Conservation (phyloP, 495 filamentous ascomycete species). For the Collariella sp. region DNA sequence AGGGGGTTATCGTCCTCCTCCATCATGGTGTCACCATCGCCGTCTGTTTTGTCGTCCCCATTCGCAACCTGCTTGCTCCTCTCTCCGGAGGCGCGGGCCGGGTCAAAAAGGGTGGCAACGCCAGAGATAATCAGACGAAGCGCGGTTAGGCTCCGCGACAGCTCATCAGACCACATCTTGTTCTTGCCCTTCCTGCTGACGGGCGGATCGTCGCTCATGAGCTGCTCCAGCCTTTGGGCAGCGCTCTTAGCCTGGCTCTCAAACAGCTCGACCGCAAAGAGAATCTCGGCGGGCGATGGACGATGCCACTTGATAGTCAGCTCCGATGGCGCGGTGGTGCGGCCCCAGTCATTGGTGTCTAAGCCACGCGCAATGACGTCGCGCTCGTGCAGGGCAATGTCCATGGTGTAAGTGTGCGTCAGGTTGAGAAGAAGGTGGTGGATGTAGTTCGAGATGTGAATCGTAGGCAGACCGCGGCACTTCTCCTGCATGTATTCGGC, state of each 20-base stretch:
- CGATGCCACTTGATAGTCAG: constrained; percentile 88
- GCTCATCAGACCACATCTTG: constrained; percentile 97
- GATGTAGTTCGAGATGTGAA: constrained; percentile 94
- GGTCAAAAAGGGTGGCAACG: constrained; percentile 79
- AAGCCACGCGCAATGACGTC: constrained; percentile 43
- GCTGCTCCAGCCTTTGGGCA: constrained; percentile 50
- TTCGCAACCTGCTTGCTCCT: constrained; percentile 21
- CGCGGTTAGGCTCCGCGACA: constrained; percentile 79
- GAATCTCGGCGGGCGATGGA: constrained; percentile 65
- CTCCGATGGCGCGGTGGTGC: constrained; percentile 55
- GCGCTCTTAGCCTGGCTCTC: constrained; percentile 61
- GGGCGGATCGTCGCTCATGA: constrained; percentile 73
- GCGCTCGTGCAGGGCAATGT: constrained; percentile 77
- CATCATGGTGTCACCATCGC: constrained; percentile 39
- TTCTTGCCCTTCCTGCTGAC: constrained; percentile 89
- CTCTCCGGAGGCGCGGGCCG: constrained; percentile 54
- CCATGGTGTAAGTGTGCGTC: constrained; percentile 84
- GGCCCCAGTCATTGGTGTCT: constrained; percentile 71
- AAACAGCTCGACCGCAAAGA: constrained; percentile 83
- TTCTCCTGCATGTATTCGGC: constrained; percentile 92
- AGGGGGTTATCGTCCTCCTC: constrained; percentile 56
- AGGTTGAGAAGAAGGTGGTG: constrained; percentile 98
- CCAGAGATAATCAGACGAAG: constrained; percentile 80
- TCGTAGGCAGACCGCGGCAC: constrained; percentile 84
- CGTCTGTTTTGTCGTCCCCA: constrained; percentile 34